A percentile compares a stretch with the other conserved stretches of the same genome.
Conservation (phyloP, 495 filamentous ascomycete genomes). For the Xylaria castorea region DNA sequence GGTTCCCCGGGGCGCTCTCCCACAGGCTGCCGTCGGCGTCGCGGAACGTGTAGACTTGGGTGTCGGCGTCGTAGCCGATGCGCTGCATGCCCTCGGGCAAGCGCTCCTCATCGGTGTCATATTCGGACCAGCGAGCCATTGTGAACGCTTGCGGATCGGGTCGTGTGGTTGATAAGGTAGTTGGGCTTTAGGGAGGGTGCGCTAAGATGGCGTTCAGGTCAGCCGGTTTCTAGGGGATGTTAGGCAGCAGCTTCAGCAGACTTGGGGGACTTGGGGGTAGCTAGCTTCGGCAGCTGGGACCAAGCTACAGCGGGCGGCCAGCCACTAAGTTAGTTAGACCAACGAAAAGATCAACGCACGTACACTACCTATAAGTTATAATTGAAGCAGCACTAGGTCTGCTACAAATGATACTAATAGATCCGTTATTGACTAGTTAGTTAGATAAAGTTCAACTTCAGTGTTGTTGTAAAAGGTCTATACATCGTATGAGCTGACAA, state of each 20-base stretch:
- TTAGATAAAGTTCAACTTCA: not conserved
- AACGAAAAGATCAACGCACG: not conserved
- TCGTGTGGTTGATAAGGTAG: not conserved
- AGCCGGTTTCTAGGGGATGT: not conserved
- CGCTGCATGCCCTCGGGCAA: conserved; percentile 60
- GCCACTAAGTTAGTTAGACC: not conserved
- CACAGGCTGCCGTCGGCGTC: conserved; percentile 49
- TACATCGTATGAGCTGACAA: not conserved
- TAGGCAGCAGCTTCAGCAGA: not conserved
- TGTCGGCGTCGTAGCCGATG: conserved; percentile 62
- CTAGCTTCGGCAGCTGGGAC: not conserved
- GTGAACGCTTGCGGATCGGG: conserved; percentile 1
- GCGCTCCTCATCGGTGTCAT: conserved; percentile 57
- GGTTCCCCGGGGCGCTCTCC: conserved; percentile 52
- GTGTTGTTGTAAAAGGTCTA: not conserved
- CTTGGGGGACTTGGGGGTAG: not conserved
- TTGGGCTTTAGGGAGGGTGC: not conserved
- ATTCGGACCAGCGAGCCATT: conserved; percentile 53
- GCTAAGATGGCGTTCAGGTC: conserved; percentile 9
- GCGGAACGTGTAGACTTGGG: conserved; percentile 56
- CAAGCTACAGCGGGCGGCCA: not conserved
- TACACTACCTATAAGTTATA: not conserved
- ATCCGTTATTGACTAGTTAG: not conserved
- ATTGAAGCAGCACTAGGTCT: not conserved
- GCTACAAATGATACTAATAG: not conserved